These are phyloP conservation scores for Aureobasidium sp. DNA, from an alignment of 2,329 filamentous ascomycete species.

Conservation along the genomic window DNA sequence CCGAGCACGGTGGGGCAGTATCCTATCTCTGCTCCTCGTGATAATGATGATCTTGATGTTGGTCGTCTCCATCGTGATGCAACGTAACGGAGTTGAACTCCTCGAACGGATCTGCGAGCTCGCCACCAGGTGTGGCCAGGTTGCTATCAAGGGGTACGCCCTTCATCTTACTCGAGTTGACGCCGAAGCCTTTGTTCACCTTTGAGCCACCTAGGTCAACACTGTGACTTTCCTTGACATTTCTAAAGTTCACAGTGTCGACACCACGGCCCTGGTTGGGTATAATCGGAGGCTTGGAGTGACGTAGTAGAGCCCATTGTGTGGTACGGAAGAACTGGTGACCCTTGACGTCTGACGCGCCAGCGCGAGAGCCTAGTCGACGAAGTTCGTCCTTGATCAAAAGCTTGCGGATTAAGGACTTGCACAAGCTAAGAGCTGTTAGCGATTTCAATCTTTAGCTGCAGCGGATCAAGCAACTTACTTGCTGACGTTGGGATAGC, in stretches of 20 bases:
- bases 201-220: slow-evolving; percentile 67
- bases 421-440: slow-evolving; percentile 64
- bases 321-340: slow-evolving; percentile 95
- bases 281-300: slow-evolving; percentile 96
- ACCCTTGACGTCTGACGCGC: slow-evolving; percentile 91
- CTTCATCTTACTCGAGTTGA: slow-evolving; percentile 46
- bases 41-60: slow-evolving; percentile 9
- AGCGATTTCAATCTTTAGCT: neutral
- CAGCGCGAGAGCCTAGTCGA: slow-evolving; percentile 84
- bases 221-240: slow-evolving; percentile 94
- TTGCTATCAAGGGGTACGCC: slow-evolving; percentile 83
- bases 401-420: slow-evolving; percentile 90
- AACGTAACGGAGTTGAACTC: slow-evolving; percentile 98
- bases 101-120: slow-evolving; percentile 84
- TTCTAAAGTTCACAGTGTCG: slow-evolving; percentile 94
- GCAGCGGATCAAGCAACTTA: slow-evolving; percentile 44
- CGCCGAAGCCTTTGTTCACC: slow-evolving; percentile 31
- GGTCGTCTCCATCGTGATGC: slow-evolving; percentile 83
- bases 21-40: slow-evolving; percentile 10
- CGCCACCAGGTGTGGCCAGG: slow-evolving; percentile 74
- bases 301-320: slow-evolving; percentile 92
- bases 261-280: slow-evolving; percentile 83
- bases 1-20: neutral
- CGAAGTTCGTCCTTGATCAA: slow-evolving; percentile 97
- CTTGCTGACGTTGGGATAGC: slow-evolving; percentile 83